These are phyloP conservation scores for Gossypium raimondii DNA, from an alignment of 345 rosid genomes.

Conservation along the genomic window DNA sequence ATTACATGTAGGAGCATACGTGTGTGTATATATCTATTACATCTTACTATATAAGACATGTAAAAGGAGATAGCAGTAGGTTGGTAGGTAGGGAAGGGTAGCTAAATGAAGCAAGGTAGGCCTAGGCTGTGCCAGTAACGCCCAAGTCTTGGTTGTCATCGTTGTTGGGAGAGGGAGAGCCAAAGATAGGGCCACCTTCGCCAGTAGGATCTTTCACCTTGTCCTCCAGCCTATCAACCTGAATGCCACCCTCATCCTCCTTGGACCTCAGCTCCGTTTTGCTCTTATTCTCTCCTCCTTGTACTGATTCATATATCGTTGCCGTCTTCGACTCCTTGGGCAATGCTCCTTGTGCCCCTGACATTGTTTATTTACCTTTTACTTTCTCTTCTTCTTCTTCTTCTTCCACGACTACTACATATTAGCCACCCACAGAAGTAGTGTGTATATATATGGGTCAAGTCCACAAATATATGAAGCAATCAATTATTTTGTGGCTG, in stretches of 20 bases:
- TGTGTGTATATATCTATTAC: not conserved
- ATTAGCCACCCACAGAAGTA: not conserved
- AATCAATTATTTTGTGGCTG: too few relatives aligned
- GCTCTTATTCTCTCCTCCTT: constrained; percentile 4
- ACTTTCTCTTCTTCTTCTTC: not conserved
- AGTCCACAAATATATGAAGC: too few relatives aligned
- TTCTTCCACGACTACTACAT: too few relatives aligned
- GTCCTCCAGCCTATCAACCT: constrained; percentile 39
- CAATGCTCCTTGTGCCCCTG: constrained; percentile 59
- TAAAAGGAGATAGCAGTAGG: not conserved
- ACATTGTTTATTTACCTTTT: constrained; percentile 25
- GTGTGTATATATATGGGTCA: too few relatives aligned
- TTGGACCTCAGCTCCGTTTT: constrained; percentile 22
- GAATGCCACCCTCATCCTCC: constrained; percentile 40
- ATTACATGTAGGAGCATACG: not conserved
- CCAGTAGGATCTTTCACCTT: constrained; percentile 45
- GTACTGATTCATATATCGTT: constrained; percentile 31
- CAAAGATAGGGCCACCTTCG: constrained; percentile 45
- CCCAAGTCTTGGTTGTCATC: constrained; percentile 39
- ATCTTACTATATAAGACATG: not conserved
- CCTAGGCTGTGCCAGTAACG: constrained; percentile 43
- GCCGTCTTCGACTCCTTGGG: constrained; percentile 49
- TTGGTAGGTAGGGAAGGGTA: not conserved
- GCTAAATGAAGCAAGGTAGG: constrained; percentile 7
- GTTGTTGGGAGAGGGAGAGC: constrained; percentile 24